Percentiles rank a stretch among this genome's conserved stretches.
These are phyloP conservation scores for Paecilomyces variotii DNA, from an alignment of 2,329 filamentous ascomycete species.

Conservation along the genomic window DNA sequence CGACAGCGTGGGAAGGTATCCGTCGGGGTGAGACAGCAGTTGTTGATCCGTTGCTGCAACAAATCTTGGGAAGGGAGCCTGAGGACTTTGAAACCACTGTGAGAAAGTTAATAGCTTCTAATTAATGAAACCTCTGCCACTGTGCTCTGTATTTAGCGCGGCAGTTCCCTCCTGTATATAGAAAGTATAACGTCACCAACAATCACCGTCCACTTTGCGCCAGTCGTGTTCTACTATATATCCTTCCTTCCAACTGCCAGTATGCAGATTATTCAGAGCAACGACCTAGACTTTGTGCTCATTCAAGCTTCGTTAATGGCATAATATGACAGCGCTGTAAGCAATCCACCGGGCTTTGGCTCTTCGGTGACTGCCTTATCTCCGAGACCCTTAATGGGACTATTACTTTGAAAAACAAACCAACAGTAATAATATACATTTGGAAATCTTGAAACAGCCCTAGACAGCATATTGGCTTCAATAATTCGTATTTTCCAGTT, in stretches of 20 bases:
- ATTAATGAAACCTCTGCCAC: background rate
- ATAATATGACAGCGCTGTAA: no score
- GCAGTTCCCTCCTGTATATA: background rate
- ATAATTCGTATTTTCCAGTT: no score
- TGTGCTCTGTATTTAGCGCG: background rate
- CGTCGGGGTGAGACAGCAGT: conserved; percentile 36
- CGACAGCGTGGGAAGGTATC: conserved; percentile 42
- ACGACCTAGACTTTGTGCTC: no score
- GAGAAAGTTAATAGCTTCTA: background rate
- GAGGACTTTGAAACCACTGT: conserved; percentile 33
- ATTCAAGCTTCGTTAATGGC: no score
- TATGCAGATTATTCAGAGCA: background rate
- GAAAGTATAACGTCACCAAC: background rate
- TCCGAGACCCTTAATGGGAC: background rate
- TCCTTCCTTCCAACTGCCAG: background rate
- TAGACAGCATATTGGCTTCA: no score
- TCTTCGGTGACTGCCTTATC: background rate
- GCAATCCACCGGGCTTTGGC: no score
- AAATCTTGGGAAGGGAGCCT: conserved; percentile 37
- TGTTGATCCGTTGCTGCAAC: conserved; percentile 30
- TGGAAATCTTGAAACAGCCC: no score
- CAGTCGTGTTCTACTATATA: background rate
- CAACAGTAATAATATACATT: no score
- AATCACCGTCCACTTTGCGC: background rate
- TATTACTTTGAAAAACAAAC: background rate